Conservation (phyloP, 495 filamentous ascomycete genomes). For the Penicillium herquei region DNA sequence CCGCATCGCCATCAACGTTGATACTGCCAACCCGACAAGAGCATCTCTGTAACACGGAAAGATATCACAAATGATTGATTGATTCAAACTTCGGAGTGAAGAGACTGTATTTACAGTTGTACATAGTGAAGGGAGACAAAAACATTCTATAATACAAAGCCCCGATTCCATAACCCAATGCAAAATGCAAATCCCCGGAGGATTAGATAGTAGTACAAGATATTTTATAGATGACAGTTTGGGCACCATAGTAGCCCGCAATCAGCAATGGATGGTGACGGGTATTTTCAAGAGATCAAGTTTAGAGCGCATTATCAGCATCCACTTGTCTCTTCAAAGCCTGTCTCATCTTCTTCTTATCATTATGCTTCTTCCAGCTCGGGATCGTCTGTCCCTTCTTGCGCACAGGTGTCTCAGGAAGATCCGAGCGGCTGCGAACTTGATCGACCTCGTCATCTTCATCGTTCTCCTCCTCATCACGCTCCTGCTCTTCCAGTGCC, state of each 20-base stretch:
- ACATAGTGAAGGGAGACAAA: slow-evolving; percentile 13
- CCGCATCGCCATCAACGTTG: too few relatives aligned
- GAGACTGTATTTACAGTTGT: slow-evolving; percentile 20
- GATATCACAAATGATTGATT: not conserved
- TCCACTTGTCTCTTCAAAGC: slow-evolving; percentile 37
- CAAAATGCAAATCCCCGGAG: slow-evolving; percentile 7
- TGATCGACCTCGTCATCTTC: slow-evolving; percentile 21
- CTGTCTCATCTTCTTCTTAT: slow-evolving; percentile 44
- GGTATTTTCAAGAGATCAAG: slow-evolving; percentile 14
- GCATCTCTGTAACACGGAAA: too few relatives aligned
- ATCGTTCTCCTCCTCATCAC: slow-evolving; percentile 28
- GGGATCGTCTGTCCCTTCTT: slow-evolving; percentile 44
- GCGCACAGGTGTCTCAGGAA: slow-evolving; percentile 21
- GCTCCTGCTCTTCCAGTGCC: slow-evolving; percentile 14
- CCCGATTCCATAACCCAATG: slow-evolving; percentile 14
- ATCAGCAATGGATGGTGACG: slow-evolving; percentile 9
- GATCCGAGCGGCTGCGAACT: slow-evolving; percentile 14
- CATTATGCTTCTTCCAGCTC: slow-evolving; percentile 46
- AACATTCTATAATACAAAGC: slow-evolving; percentile 23
- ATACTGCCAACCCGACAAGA: too few relatives aligned
- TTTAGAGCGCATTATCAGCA: slow-evolving; percentile 8
- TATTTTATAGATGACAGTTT: slow-evolving; percentile 3
- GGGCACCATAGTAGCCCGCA: slow-evolving; percentile 12
- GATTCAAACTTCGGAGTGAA: slow-evolving; percentile 8
- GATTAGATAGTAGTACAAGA: slow-evolving; percentile 8